A percentile compares a stretch with the other conserved stretches of the same genome.
These are phyloP conservation scores for Turritis glabra DNA, from an alignment of 345 rosid genomes.

Conservation along the genomic window DNA sequence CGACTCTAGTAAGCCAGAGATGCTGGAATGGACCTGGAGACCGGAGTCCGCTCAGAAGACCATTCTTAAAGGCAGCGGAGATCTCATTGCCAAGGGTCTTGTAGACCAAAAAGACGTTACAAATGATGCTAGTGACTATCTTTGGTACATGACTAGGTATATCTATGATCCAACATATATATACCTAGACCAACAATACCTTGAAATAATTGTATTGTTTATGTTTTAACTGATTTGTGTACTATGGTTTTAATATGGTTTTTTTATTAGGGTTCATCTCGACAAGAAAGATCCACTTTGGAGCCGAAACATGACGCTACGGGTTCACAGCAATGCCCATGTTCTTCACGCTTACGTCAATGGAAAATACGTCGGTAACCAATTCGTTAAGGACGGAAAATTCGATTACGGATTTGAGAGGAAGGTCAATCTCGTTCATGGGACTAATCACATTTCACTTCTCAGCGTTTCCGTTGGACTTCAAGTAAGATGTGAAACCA, in stretches of 20 bases:
- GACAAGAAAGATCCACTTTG: slow-evolving; percentile 48
- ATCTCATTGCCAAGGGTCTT: slow-evolving; percentile 31
- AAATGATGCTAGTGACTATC: slow-evolving; percentile 58
- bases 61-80: slow-evolving; percentile 42
- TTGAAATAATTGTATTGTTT: background rate
- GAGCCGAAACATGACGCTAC: slow-evolving; percentile 48
- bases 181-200: background rate
- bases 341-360: slow-evolving; percentile 62
- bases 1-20: slow-evolving; percentile 36
- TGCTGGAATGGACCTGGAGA: slow-evolving; percentile 61
- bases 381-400: slow-evolving; percentile 22
- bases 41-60: slow-evolving; percentile 45
- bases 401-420: slow-evolving; percentile 33
- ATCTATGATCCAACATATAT: slow-evolving; percentile 5
- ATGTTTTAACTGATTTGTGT: background rate
- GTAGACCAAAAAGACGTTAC: slow-evolving; percentile 60
- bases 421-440: slow-evolving; percentile 35
- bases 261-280: slow-evolving; percentile 36
- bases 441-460: slow-evolving; percentile 41
- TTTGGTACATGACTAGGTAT: slow-evolving; percentile 79
- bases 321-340: slow-evolving; percentile 52
- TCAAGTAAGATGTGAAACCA: slow-evolving; percentile 31
- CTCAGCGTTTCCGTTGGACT: slow-evolving; percentile 61
- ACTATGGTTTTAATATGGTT: background rate
- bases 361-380: slow-evolving; percentile 49